These are phyloP conservation scores for Rhizophora apiculata DNA, from an alignment of 345 rosid genomes.

Conservation along the genomic window DNA sequence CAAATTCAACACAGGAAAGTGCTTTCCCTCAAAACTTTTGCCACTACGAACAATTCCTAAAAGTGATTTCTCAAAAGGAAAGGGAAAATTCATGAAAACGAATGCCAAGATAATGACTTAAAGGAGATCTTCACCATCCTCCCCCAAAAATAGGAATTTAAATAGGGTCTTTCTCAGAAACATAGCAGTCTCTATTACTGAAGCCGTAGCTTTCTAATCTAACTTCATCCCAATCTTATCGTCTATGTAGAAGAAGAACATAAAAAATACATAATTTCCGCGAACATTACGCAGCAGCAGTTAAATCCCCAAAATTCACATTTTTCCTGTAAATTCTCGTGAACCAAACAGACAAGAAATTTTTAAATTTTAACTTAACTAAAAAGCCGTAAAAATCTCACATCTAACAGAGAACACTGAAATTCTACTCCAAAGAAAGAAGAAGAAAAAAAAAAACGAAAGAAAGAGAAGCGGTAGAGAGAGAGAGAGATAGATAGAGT, in stretches of 20 bases:
- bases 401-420: background rate
- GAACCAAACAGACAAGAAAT: background rate
- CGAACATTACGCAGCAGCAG: background rate
- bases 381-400: slow-evolving; percentile 31
- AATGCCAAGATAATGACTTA: slow-evolving; percentile 12
- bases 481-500: slow-evolving; percentile 23
- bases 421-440: too few species aligned
- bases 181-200: background rate
- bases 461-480: background rate
- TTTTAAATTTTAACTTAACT: background rate
- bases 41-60: slow-evolving; percentile 15
- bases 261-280: background rate
- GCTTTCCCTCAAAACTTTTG: background rate
- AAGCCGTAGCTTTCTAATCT: background rate
- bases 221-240: background rate
- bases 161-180: background rate
- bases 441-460: background rate
- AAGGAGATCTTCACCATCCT: slow-evolving; percentile 1
- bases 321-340: slow-evolving; percentile 14
- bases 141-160: background rate
- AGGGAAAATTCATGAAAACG: background rate
- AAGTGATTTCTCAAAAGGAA: slow-evolving; percentile 5
- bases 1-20: background rate
- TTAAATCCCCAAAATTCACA: slow-evolving; percentile 14
- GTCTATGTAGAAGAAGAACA: too few species aligned